Evolutionary conservation across 495 filamentous ascomycete species (phyloP), one percentile per base, ranked within the genome.

Genomic region (Lineolata rhizophorae): DNA sequence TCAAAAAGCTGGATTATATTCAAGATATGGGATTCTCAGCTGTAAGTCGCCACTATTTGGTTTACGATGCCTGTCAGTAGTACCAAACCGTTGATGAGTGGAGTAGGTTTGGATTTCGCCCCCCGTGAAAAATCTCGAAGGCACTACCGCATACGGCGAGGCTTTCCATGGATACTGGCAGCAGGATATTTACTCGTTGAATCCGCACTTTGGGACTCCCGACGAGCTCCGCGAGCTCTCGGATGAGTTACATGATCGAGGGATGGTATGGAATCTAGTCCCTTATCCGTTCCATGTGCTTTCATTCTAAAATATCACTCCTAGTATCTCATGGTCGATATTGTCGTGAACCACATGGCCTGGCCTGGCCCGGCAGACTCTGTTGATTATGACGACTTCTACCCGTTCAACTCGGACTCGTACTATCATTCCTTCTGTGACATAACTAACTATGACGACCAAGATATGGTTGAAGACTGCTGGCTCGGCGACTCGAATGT

Each of bases 281-380:
- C 12, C 10, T 5, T 24, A 13, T n/a, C 33, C 12, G 24, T 31
- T 2, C 15, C 13, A 10, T 15, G 4, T 13, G 27, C 16, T 18
- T 36, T 3, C 29, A 9, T n/a, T n/a, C n/a, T n/a, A n/a, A n/a
- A n/a, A 35, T 31, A 9, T 31, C 21, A 1, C 17, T 3, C 22
- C 1, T 21, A 46, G 40, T 75, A 70, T 31, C 54, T 82, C 18
- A 83, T 83, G 77, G 67, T 80, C 16, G 77, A 84, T 39, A 60
- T 82, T 0, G 76, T 82, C 6, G 65, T 72, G 12, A 87, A 87
- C 45, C 75, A 87, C 43, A 67, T 82, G 61, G 77, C 70, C 16
- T 68, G 69, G 39, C 48, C 55, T 17, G 70, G 72, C 2, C 49
- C 59, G 15, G 53, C 58, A 0, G 40, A 48, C 18, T 54, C 47